Evolutionary conservation across 1,284 basidiomycete genomes (phyloP).

Genomic region (Sutorius eximius): DNA sequence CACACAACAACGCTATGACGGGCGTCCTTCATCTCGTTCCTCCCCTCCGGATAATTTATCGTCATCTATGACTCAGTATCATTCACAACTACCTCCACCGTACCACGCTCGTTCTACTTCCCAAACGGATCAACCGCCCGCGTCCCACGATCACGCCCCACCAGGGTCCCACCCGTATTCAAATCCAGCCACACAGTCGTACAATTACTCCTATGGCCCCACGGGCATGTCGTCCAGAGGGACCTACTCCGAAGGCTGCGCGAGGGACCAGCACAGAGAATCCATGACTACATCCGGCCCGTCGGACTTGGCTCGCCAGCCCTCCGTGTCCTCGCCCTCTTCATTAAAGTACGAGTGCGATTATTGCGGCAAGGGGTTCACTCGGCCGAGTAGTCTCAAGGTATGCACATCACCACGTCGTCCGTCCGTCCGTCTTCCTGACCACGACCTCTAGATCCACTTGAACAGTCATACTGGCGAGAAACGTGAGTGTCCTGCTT

Average conservation of each 20-base stretch:
- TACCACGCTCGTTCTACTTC: conserved; percentile 32
- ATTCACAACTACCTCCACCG: conserved; percentile 24
- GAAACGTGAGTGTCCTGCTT: conserved; percentile 59
- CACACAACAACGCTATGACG: conserved; percentile 31
- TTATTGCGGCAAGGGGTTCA: conserved; percentile 80
- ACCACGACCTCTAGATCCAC: conserved; percentile 59
- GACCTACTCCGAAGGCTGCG: conserved; percentile 16
- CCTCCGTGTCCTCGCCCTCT: conserved; percentile 26
- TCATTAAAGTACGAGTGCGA: conserved; percentile 69
- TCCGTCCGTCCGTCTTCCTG: conserved; percentile 8
- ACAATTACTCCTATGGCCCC: conserved; percentile 20
- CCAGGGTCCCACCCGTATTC: conserved; percentile 30
- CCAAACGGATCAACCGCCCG: conserved; percentile 28
- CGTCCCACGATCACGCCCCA: conserved; percentile 31
- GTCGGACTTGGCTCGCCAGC: conserved; percentile 19
- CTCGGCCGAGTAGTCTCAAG: conserved; percentile 78
- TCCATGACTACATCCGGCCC: conserved; percentile 4
- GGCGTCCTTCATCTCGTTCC: conserved; percentile 21
- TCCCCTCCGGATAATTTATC: conserved; percentile 23
- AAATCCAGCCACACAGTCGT: conserved; percentile 23
- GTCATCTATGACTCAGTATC: conserved; percentile 21
- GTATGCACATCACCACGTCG: conserved; percentile 38
- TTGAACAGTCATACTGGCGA: conserved; percentile 83
- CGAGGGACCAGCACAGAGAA: conserved; percentile 26
- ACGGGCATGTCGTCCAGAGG: conserved; percentile 23